A percentile compares a stretch with the other conserved stretches of the same genome.
Conservation (phyloP, 2,329 filamentous ascomycete genomes). For the Alternaria novae-zelandiae region DNA sequence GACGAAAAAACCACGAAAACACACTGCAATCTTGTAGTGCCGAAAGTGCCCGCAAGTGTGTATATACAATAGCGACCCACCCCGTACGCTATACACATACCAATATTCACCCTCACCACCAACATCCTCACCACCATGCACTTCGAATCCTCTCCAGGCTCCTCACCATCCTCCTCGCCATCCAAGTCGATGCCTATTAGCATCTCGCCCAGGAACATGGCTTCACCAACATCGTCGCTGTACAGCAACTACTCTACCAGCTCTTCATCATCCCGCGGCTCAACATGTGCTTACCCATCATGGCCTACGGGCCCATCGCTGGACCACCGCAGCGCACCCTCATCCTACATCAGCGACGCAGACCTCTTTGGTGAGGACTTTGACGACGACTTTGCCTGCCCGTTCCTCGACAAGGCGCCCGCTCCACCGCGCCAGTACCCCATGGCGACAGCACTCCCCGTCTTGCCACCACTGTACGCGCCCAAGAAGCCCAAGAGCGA, state of each 20-base stretch:
- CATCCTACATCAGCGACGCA: slow-evolving; percentile 51
- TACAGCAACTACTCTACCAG: slow-evolving; percentile 45
- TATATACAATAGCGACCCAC: slow-evolving; percentile 37
- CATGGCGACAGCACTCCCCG: slow-evolving; percentile 45
- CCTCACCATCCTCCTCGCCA: slow-evolving; percentile 45
- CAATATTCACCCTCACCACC: neutral
- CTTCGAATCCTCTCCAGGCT: slow-evolving; percentile 45
- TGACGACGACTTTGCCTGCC: slow-evolving; percentile 39
- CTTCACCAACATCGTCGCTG: slow-evolving; percentile 45
- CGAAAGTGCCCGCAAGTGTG: slow-evolving; percentile 33
- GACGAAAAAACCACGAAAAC: slow-evolving; percentile 17
- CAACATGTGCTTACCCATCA: slow-evolving; percentile 49
- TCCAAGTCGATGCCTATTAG: slow-evolving; percentile 49
- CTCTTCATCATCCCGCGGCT: slow-evolving; percentile 38
- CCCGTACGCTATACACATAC: slow-evolving; percentile 23
- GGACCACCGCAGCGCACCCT: slow-evolving; percentile 44
- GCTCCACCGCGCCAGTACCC: slow-evolving; percentile 48
- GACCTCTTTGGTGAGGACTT: slow-evolving; percentile 51
- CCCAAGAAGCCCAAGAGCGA: slow-evolving; percentile 50
- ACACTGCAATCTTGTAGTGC: slow-evolving; percentile 17
- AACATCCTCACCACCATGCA: slow-evolving; percentile 38
- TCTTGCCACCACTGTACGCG: slow-evolving; percentile 49
- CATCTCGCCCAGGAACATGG: slow-evolving; percentile 44
- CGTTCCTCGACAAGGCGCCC: slow-evolving; percentile 48
- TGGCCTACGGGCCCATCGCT: slow-evolving; percentile 50